phyloP scores from a whole-genome alignment of 2,329 filamentous ascomycete genomes.

The Dothistroma pini region DNA sequence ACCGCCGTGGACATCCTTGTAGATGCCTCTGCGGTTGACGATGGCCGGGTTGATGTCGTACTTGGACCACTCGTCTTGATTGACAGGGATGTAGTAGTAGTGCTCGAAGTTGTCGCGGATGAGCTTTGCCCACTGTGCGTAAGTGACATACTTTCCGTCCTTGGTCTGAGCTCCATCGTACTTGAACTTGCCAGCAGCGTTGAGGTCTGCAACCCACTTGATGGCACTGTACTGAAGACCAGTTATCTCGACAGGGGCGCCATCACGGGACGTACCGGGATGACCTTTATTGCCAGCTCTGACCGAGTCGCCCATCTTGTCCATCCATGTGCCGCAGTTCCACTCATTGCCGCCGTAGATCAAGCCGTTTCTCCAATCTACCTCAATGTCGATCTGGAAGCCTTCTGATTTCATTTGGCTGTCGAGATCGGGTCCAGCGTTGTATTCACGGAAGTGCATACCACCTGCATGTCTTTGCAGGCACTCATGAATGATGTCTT shows the following conservation, averaged over 20 bases:
- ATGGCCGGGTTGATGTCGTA: constrained; percentile 78
- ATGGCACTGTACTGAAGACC: constrained; percentile 89
- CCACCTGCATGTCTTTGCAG: constrained; percentile 87
- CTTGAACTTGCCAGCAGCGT: constrained; percentile 65
- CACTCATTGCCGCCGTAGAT: constrained; percentile 90
- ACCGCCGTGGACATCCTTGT: constrained; percentile 93
- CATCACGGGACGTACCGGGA: constrained; percentile 94
- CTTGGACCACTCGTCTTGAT: constrained; percentile 64
- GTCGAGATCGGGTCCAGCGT: constrained; percentile 84
- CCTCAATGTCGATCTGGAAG: constrained; percentile 85
- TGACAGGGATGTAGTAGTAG: constrained; percentile 79
- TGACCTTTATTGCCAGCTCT: constrained; percentile 88
- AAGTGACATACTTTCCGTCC: constrained; percentile 57
- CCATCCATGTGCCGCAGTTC: constrained; percentile 99
- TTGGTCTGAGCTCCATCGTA: constrained; percentile 63
- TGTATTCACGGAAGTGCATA: constrained; percentile 89
- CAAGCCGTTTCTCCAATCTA: constrained; percentile 87
- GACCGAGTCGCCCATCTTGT: constrained; percentile 99
- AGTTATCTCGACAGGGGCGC: constrained; percentile 90
- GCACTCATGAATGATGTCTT: constrained; percentile 89
- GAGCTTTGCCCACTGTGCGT: constrained; percentile 72
- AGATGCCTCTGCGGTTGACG: constrained; percentile 89
- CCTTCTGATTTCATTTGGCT: constrained; percentile 89
- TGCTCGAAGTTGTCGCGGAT: constrained; percentile 86
- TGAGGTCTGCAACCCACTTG: constrained; percentile 69